A percentile compares a stretch with the other conserved stretches of the same genome.
Conservation (phyloP, 2,329 filamentous ascomycete genomes). For the Lasiodiplodia citricola region DNA sequence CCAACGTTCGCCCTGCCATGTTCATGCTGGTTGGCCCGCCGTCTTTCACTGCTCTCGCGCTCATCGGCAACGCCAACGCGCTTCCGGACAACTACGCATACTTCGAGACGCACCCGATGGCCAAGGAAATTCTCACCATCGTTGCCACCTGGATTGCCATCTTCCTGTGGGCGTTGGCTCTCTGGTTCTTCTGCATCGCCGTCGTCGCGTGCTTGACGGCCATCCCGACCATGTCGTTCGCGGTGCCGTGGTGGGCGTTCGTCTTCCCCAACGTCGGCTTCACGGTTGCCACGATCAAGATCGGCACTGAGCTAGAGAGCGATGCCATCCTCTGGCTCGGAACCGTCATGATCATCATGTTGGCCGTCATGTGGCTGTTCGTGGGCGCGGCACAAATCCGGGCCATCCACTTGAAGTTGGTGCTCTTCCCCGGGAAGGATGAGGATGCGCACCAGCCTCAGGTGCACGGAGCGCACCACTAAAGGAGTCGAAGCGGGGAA, state of each 20-base stretch:
- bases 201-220: slow-evolving; percentile 43
- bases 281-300: slow-evolving; percentile 49
- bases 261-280: slow-evolving; percentile 52
- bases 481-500: neutral
- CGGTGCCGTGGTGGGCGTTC: slow-evolving; percentile 67
- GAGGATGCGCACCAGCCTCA: slow-evolving; percentile 22
- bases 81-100: slow-evolving; percentile 51
- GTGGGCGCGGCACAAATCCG: slow-evolving; percentile 58
- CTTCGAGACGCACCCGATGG: slow-evolving; percentile 36
- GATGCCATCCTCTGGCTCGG: slow-evolving; percentile 46
- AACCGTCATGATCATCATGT: slow-evolving; percentile 56
- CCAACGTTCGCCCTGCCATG: slow-evolving; percentile 70
- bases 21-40: slow-evolving; percentile 80
- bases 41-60: slow-evolving; percentile 71
- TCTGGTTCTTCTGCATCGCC: slow-evolving; percentile 61
- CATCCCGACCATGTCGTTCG: slow-evolving; percentile 57
- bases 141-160: slow-evolving; percentile 58
- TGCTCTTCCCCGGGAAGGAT: slow-evolving; percentile 58
- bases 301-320: slow-evolving; percentile 44
- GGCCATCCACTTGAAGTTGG: slow-evolving; percentile 58
- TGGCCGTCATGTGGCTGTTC: slow-evolving; percentile 61
- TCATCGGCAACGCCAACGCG: slow-evolving; percentile 70
- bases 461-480: neutral
- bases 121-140: slow-evolving; percentile 46
- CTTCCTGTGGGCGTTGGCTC: slow-evolving; percentile 67